Evolutionary conservation across 805 yeast species (phyloP), one percentile per base, ranked within the genome.

Genomic region (Sugiyamaella floridensis): DNA sequence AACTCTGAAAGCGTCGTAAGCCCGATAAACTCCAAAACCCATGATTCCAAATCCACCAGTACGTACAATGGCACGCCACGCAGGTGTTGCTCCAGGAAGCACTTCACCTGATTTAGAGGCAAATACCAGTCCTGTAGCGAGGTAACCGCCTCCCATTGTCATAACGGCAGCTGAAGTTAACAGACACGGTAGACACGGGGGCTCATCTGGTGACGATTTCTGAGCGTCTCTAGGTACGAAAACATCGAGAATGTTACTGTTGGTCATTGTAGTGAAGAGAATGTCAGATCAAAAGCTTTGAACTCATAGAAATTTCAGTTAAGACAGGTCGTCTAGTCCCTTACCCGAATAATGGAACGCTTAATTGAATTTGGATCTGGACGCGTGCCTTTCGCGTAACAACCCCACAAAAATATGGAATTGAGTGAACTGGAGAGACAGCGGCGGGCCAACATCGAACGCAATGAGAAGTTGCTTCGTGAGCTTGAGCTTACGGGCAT

Each of bases 401-500:
- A 22, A 22, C 26, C 26, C 26, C 26, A 22, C 26, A 22, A 22
- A 14, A 63, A 62, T 63, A 59, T 52, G 43, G 49, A 46, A 14
- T 26, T 63, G 41, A 60, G 66, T 40, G 69, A 64, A 19, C 54
- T 68, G 32, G 72, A 68, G 50, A 56, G 57, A 40, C 62, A 64
- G 55, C 49, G 72, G 26, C 60, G 51, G 44, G 68, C 63, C 40
- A 68, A 68, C 64, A 93, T 92, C 55, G 86, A 82, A 57, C 75
- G 98, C 48, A 93, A 92, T 68, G 81, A 82, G 65, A 86, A 82
- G 58, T 76, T 90, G 20, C 72, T 92, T 49, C 76, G 80, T 59
- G 81, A 84, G 58, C 74, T 92, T 58, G 85, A 89, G 58, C 72
- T 92, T 16, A 82, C 80, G 48, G 69, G 79, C 11, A 67, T 85